Conservation (phyloP, 345 rosid species). For the Rhizophora mangle region DNA sequence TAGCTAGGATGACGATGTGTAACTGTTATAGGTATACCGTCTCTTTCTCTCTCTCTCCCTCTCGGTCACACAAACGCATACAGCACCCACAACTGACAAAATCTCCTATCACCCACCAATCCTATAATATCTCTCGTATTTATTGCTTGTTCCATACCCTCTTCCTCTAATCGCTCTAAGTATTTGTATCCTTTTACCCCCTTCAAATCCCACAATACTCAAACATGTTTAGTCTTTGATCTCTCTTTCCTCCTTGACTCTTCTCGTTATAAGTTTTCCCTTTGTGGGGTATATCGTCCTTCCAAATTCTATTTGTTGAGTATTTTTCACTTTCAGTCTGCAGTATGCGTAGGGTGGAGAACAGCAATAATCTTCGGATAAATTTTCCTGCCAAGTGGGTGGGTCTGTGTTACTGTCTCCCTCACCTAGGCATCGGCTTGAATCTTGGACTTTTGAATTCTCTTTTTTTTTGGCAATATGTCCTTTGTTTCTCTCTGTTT, state of each 20-base stretch:
- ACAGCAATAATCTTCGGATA: not conserved
- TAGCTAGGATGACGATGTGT: conserved; percentile 51
- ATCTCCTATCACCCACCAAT: conserved; percentile 33
- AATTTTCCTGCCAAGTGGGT: conserved; percentile 20
- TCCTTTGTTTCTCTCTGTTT: not conserved
- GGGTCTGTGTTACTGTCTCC: conserved; percentile 15
- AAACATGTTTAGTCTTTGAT: not conserved
- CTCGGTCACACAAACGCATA: not conserved
- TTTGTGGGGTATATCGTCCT: not conserved
- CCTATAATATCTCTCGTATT: conserved; percentile 18
- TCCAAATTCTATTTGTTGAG: not conserved
- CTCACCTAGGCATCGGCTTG: conserved; percentile 6
- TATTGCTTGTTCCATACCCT: conserved; percentile 11
- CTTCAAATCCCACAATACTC: conserved; percentile 4
- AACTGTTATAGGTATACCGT: conserved; percentile 42
- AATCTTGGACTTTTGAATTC: conserved; percentile 1
- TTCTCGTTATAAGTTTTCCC: not conserved
- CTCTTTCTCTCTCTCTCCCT: conserved; percentile 21
- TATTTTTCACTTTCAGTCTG: not conserved
- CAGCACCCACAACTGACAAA: conserved; percentile 14
- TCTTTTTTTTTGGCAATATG: not conserved
- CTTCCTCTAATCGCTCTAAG: conserved; percentile 16
- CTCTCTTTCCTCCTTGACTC: not conserved
- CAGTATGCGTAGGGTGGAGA: no score
- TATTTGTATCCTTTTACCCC: conserved; percentile 26